Evolutionary conservation across 805 yeast genomes (phyloP), one percentile per base, ranked within the genome.

Genomic region (Candida michaelii): DNA sequence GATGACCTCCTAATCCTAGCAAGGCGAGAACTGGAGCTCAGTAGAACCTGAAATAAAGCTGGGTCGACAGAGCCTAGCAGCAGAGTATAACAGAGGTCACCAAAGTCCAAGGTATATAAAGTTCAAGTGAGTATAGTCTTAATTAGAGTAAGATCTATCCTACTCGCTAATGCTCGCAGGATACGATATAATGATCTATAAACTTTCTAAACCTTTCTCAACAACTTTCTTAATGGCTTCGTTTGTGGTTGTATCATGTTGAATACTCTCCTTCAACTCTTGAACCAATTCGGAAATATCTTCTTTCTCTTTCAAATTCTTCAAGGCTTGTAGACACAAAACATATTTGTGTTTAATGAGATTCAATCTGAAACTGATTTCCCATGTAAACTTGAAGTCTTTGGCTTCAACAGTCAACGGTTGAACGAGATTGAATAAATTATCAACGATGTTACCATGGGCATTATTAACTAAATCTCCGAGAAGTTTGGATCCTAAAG

Each of bases 401-500:
- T 66, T 74, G 24, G 74, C 79, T 35, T 66, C 73, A 2, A 63
- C 62, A 15, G 66, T 55, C 45, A 73, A 60, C 4, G 74, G 74
- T 52, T 66, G 66, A 52, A 67, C 65, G 17, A 67, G 56, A 14
- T 53, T 60, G 40, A 58, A 66, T n/a, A 83, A 70, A 11, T 63
- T 62, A 6, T 67, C 72, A 36, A 82, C 51, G 38, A 81, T 70
- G 13, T 67, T 56, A 30, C 65, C 53, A 25, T 63, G 53, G 2
- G 53, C 30, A 32, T 51, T 52, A 33, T 53, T 53, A 8, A 37
- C 40, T 44, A 66, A 52, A 21, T 60, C 63, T 10, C 52, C 31
- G 30, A 69, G 49, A 29, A 73, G 56, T 29, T 66, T 62, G 19
- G 71, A 71, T 25, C 89, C 91, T 48, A 82, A 73, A 2, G 80